Evolutionary conservation across 2,329 filamentous ascomycete species (phyloP).

Genomic region (Cladophialophora carrionii): DNA sequence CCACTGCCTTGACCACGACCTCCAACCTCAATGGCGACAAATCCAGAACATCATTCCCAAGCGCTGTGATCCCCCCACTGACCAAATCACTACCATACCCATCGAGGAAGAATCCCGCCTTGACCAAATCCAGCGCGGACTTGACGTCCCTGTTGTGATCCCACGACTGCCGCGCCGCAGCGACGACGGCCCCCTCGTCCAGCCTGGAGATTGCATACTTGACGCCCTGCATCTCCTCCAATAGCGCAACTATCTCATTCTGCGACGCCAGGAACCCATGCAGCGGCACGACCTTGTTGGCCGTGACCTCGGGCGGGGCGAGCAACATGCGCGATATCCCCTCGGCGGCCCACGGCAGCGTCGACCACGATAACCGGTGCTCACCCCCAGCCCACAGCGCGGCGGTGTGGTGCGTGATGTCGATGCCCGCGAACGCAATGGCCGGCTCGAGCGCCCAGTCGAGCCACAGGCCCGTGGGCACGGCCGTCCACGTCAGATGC

Average conservation of each 20-base stretch:
- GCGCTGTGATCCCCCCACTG: slow-evolving; percentile 5
- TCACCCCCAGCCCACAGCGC: slow-evolving; percentile 57
- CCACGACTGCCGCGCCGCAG: slow-evolving; percentile 13
- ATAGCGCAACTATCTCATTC: slow-evolving; percentile 44
- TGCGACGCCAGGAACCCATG: slow-evolving; percentile 52
- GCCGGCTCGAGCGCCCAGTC: slow-evolving; percentile 42
- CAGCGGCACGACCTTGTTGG: slow-evolving; percentile 56
- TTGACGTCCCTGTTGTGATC: slow-evolving; percentile 12
- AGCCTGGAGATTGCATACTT: slow-evolving; percentile 9
- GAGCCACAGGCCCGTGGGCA: slow-evolving; percentile 41
- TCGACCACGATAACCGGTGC: slow-evolving; percentile 53
- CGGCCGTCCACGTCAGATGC: slow-evolving; percentile 21
- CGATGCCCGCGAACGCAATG: slow-evolving; percentile 51
- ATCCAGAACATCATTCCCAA: slow-evolving; percentile 21
- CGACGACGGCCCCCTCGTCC: neutral
- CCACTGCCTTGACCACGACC: neutral
- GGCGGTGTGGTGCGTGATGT: slow-evolving; percentile 45
- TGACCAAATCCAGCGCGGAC: slow-evolving; percentile 18
- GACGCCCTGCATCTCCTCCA: slow-evolving; percentile 16
- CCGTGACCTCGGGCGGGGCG: slow-evolving; percentile 54
- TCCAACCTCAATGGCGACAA: slow-evolving; percentile 3
- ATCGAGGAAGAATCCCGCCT: slow-evolving; percentile 24
- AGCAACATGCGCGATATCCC: slow-evolving; percentile 55
- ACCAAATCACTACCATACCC: slow-evolving; percentile 26
- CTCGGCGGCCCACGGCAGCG: slow-evolving; percentile 52